A percentile compares a stretch with the other conserved stretches of the same genome.
These are phyloP conservation scores for Stygiomarasmius scandens DNA, from an alignment of 1,284 basidiomycete genomes.

Conservation along the genomic window DNA sequence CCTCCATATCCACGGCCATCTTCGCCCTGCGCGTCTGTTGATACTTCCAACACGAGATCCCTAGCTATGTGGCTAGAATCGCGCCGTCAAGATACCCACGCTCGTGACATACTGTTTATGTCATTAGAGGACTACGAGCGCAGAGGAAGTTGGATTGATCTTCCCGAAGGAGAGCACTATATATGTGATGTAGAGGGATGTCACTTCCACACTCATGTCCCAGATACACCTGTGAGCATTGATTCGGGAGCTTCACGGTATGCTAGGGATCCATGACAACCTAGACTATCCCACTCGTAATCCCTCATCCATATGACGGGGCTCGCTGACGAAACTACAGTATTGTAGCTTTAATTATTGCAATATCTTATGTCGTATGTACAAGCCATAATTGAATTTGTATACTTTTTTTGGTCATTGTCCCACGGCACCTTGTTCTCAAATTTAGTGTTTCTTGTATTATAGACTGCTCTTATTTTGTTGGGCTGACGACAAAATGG, in stretches of 20 bases:
- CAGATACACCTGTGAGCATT: not conserved
- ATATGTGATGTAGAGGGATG: conserved; percentile 16
- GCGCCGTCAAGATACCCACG: conserved; percentile 25
- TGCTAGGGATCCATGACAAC: not conserved
- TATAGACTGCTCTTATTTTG: not conserved
- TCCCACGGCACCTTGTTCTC: no score
- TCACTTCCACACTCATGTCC: conserved; percentile 8
- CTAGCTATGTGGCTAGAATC: conserved; percentile 44
- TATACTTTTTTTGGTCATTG: no score
- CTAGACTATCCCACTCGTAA: no score
- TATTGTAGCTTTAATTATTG: not conserved
- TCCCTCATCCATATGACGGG: no score
- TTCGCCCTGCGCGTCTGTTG: conserved; percentile 21
- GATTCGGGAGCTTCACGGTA: not conserved
- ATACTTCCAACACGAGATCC: conserved; percentile 36
- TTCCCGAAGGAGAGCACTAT: conserved; percentile 14
- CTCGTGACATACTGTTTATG: conserved; percentile 31
- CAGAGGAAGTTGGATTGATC: conserved; percentile 48
- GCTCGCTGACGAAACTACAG: not conserved
- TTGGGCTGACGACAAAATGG: no score
- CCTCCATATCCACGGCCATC: conserved; percentile 6
- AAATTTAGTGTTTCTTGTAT: not conserved
- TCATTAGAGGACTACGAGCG: conserved; percentile 50
- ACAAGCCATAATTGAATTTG: not conserved
- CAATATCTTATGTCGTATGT: not conserved